phyloP scores from a whole-genome alignment of 495 filamentous ascomycete species.

The Geopyxis carbonaria region DNA sequence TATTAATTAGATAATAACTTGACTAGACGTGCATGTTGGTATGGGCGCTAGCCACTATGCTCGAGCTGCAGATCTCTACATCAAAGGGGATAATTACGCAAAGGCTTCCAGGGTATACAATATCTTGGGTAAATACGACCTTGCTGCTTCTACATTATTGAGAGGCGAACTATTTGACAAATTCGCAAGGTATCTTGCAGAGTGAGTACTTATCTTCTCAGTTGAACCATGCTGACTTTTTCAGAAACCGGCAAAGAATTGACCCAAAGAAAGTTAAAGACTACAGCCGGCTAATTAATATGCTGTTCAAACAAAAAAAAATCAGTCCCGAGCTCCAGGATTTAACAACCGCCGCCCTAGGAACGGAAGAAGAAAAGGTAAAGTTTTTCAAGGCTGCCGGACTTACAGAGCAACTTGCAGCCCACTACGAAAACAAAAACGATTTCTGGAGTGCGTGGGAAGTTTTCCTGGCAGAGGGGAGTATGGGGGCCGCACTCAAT shows the following conservation, averaged over 20 bases:
- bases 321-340: slow-evolving; percentile 7
- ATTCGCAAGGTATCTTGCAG: slow-evolving; percentile 7
- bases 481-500: background rate
- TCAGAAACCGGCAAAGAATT: background rate
- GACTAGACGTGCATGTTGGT: slow-evolving; percentile 7
- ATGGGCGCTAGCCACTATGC: slow-evolving; percentile 5
- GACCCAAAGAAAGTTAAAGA: background rate
- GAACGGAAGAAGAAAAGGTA: slow-evolving; percentile 10
- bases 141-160: slow-evolving; percentile 8
- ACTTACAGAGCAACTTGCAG: slow-evolving; percentile 6
- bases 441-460: background rate
- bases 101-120: slow-evolving; percentile 6
- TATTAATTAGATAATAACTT: background rate
- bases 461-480: background rate
- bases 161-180: slow-evolving; percentile 7
- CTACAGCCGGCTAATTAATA: slow-evolving; percentile 9
- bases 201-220: slow-evolving; percentile 4
- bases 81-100: background rate
- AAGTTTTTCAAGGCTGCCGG: slow-evolving; percentile 11
- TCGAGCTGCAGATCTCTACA: slow-evolving; percentile 9
- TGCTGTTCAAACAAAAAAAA: slow-evolving; percentile 11
- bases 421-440: background rate
- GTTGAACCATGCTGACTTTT: background rate
- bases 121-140: background rate
- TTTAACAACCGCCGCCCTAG: background rate